These are phyloP conservation scores for Paramarasmius palmivorus DNA, from an alignment of 1,284 basidiomycete species.

Conservation along the genomic window DNA sequence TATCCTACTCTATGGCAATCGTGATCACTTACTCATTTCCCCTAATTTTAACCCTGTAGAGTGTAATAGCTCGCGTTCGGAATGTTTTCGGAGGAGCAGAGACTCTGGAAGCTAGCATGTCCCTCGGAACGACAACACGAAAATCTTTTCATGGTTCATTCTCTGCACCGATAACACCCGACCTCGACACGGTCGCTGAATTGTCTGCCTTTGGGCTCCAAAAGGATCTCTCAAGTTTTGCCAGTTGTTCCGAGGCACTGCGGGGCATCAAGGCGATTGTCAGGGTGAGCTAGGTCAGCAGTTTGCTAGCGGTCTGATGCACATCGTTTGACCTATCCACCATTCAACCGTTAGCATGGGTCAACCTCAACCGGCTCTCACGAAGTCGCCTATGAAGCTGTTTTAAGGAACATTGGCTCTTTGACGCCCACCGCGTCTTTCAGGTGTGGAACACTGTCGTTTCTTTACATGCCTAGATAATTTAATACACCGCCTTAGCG, in stretches of 20 bases:
- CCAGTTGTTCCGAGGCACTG: constrained; percentile 68
- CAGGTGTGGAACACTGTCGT: constrained; percentile 50
- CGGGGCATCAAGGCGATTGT: constrained; percentile 67
- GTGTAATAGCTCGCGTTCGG: constrained; percentile 75
- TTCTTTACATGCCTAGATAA: constrained; percentile 5
- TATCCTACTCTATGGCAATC: constrained; percentile 19
- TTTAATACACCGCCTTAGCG: constrained; percentile 46
- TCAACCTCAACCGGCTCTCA: constrained; percentile 55
- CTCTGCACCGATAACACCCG: constrained; percentile 55
- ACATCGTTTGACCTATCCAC: constrained; percentile 8
- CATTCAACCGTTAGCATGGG: constrained; percentile 23
- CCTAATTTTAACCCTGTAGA: no score
- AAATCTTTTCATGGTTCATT: constrained; percentile 77
- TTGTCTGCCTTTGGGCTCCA: constrained; percentile 64
- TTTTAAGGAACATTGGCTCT: constrained; percentile 71
- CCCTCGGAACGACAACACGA: constrained; percentile 87
- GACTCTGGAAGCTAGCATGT: constrained; percentile 80
- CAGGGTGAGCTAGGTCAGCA: constrained; percentile 57
- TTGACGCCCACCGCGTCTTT: constrained; percentile 78
- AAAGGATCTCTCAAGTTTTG: constrained; percentile 69
- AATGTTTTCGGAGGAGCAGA: constrained; percentile 95
- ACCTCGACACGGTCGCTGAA: constrained; percentile 63
- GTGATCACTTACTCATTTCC: constrained; percentile 5
- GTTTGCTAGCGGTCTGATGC: constrained; percentile 1
- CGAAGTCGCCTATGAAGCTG: constrained; percentile 81